These are phyloP conservation scores for Globisporangium solare DNA, from an alignment of 352 stramenopile genomes.

Conservation along the genomic window DNA sequence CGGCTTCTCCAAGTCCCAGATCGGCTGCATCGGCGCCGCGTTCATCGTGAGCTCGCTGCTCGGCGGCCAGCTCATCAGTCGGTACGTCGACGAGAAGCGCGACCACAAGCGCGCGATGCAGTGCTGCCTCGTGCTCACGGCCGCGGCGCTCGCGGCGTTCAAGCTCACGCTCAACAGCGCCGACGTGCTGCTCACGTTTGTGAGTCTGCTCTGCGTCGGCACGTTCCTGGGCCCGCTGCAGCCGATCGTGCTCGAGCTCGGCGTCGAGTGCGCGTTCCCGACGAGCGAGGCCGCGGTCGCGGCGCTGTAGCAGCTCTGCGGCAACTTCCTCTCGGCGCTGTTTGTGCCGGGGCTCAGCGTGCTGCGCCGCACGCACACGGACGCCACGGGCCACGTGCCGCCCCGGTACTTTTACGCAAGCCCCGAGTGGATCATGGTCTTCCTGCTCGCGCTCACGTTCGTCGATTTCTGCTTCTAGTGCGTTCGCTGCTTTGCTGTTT, in stretches of 20 bases:
- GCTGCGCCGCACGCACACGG: slow-evolving; percentile 25
- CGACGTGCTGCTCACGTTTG: slow-evolving; percentile 35
- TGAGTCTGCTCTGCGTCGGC: slow-evolving; percentile 40
- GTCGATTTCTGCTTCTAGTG: slow-evolving; percentile 5
- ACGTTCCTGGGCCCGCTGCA: slow-evolving; percentile 60
- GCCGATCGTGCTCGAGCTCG: slow-evolving; percentile 63
- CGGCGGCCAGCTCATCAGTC: slow-evolving; percentile 60
- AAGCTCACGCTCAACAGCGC: slow-evolving; percentile 30
- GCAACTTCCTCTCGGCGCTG: slow-evolving; percentile 69
- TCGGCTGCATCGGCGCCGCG: slow-evolving; percentile 56
- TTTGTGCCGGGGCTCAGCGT: slow-evolving; percentile 39
- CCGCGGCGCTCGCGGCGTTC: slow-evolving; percentile 35
- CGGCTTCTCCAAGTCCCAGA: slow-evolving; percentile 56
- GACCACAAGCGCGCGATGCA: slow-evolving; percentile 59
- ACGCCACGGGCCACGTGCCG: slow-evolving; percentile 22
- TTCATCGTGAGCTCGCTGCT: slow-evolving; percentile 73
- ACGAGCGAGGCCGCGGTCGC: slow-evolving; percentile 75
- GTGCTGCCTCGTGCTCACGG: slow-evolving; percentile 48
- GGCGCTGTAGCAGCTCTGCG: slow-evolving; percentile 70
- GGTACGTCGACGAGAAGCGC: slow-evolving; percentile 53
- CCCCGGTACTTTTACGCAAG: slow-evolving; percentile 34
- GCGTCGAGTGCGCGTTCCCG: slow-evolving; percentile 68
- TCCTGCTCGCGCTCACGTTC: slow-evolving; percentile 32
- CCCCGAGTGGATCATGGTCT: slow-evolving; percentile 43
- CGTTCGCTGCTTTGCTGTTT: too few species aligned